A percentile compares a stretch with the other conserved stretches of the same genome.
Evolutionary conservation across 169 alveolate genomes (phyloP).

Genomic region (Amoebophrya sp.): DNA sequence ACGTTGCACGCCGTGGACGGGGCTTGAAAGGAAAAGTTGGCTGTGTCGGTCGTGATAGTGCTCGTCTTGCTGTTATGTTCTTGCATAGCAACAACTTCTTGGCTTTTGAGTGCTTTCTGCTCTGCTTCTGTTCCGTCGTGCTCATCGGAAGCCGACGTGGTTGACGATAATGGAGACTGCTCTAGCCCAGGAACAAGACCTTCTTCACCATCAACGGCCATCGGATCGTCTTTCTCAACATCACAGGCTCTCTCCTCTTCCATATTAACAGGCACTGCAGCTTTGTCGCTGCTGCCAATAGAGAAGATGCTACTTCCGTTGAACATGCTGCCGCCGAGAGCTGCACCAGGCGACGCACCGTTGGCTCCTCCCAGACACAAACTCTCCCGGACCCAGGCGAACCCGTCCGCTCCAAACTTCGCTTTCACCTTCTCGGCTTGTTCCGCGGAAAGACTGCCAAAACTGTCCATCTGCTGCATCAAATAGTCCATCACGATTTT

Average conservation of each 20-base stretch:
- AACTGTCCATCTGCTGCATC: neutral
- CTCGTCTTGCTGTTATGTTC: conserved; percentile 3
- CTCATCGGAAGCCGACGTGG: neutral
- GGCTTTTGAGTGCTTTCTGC: neutral
- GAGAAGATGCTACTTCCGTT: neutral
- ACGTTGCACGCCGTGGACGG: conserved; percentile 76
- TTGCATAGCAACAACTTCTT: conserved; percentile 10
- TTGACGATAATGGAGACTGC: too few species aligned
- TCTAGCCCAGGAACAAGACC: too few species aligned
- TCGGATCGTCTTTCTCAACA: neutral
- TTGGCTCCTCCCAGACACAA: neutral
- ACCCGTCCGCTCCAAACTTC: neutral
- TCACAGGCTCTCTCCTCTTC: too few species aligned
- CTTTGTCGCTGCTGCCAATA: neutral
- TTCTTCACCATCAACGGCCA: neutral
- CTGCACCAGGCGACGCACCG: neutral
- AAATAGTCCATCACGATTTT: neutral
- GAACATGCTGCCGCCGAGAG: neutral
- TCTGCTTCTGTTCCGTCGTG: neutral
- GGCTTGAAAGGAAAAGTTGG: conserved; percentile 75
- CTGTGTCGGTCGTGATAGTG: neutral
- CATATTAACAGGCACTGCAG: too few species aligned
- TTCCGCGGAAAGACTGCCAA: neutral
- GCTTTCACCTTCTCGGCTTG: neutral
- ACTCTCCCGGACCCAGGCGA: neutral